Evolutionary conservation across 129 eudicot genomes (phyloP).

Genomic region (Flaveria trinervia): DNA sequence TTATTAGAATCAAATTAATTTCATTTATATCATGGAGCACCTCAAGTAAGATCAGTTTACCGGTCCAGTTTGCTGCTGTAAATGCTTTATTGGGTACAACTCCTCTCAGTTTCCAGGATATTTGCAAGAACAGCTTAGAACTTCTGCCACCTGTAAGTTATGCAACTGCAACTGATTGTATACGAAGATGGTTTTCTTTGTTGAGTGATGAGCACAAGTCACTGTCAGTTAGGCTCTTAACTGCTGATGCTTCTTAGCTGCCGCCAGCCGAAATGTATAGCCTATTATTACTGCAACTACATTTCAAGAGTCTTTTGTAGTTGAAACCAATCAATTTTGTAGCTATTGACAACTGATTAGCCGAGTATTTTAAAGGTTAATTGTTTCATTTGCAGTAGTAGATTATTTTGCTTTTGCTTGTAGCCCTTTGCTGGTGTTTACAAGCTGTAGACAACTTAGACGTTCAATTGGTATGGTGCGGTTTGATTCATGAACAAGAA

Average conservation of each 20-base stretch:
- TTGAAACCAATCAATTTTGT: conserved; percentile 34
- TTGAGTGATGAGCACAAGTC: conserved; percentile 58
- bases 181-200: conserved; percentile 57
- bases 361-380: conserved; percentile 20
- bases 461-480: neutral
- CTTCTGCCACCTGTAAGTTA: conserved; percentile 19
- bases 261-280: conserved; percentile 22
- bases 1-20: conserved; percentile 46
- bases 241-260: conserved; percentile 27
- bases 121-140: conserved; percentile 39
- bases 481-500: neutral
- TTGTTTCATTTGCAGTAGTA: neutral
- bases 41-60: conserved; percentile 26
- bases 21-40: conserved; percentile 39
- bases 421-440: conserved; percentile 3
- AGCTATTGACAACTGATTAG: conserved; percentile 27
- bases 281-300: conserved; percentile 3
- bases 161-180: conserved; percentile 35
- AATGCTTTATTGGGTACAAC: conserved; percentile 56
- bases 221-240: conserved; percentile 37
- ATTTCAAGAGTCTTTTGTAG: conserved; percentile 5
- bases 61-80: conserved; percentile 52
- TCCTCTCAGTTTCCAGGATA: conserved; percentile 48
- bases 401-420: conserved; percentile 4
- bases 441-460: neutral